Percentiles rank a stretch among this genome's conserved stretches.
Evolutionary conservation across 139 green algal genomes (phyloP).

Genomic region (Chlorella sp.): DNA sequence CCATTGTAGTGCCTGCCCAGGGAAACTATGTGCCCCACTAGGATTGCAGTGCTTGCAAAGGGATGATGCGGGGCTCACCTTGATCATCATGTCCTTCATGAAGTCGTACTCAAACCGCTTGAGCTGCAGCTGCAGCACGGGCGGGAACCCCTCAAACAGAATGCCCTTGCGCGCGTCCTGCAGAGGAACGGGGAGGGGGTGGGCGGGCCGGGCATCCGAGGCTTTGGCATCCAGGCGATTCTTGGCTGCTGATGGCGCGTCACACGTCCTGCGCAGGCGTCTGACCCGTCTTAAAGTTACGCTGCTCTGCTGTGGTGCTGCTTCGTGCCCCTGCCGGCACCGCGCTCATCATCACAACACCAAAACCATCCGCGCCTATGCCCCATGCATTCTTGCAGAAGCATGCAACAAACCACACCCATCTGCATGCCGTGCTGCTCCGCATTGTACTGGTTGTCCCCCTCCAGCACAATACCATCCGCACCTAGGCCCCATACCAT

Average conservation of each 20-base stretch:
- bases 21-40: too few relatives aligned
- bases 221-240: background rate
- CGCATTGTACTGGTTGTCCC: conserved; percentile 96
- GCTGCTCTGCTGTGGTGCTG: too few relatives aligned
- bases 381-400: too few relatives aligned
- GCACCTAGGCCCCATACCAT: too few relatives aligned
- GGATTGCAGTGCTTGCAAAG: too few relatives aligned
- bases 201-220: background rate
- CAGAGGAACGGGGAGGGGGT: background rate
- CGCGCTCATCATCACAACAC: too few relatives aligned
- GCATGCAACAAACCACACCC: background rate
- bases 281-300: too few relatives aligned
- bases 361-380: too few relatives aligned
- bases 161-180: conserved; percentile 95
- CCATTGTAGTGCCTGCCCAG: too few relatives aligned
- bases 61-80: too few relatives aligned
- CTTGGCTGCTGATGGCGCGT: background rate
- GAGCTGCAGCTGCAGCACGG: conserved; percentile 97
- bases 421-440: conserved; percentile 92
- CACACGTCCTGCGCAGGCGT: background rate
- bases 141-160: conserved; percentile 91
- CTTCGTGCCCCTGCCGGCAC: too few relatives aligned
- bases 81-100: conserved; percentile 83
- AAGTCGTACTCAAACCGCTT: conserved; percentile 99
- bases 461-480: too few relatives aligned